Conservation (phyloP, 1,139 yeast genomes). For the Pichia norvegensis region DNA sequence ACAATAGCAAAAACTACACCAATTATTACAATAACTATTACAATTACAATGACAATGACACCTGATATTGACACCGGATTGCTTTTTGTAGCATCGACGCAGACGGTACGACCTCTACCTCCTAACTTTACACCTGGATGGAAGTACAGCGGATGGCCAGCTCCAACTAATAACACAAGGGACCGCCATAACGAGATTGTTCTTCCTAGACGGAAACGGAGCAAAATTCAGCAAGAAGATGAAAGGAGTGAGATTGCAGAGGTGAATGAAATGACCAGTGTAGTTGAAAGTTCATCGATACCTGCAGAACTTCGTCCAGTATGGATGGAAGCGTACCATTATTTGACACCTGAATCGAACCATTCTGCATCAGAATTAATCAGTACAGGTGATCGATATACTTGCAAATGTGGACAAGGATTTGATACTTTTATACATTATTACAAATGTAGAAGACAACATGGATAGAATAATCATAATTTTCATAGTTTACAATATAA, state of each 20-base stretch:
- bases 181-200: background rate
- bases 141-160: background rate
- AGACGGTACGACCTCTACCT: background rate
- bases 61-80: background rate
- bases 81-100: background rate
- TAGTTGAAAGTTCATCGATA: background rate
- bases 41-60: background rate
- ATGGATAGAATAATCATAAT: background rate
- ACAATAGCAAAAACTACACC: no score
- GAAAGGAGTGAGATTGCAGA: background rate
- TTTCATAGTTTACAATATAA: background rate
- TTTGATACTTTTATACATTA: background rate
- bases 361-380: background rate
- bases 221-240: background rate
- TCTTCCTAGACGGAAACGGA: background rate
- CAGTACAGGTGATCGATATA: background rate
- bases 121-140: background rate
- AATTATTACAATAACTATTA: no score
- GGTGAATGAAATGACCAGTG: background rate
- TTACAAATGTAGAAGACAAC: background rate
- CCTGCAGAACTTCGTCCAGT: background rate
- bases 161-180: background rate
- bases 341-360: background rate
- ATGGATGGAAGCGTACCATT: background rate
- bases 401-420: background rate